Conservation (phyloP, 2,329 filamentous ascomycete species). For the Colletotrichum eremochloae region DNA sequence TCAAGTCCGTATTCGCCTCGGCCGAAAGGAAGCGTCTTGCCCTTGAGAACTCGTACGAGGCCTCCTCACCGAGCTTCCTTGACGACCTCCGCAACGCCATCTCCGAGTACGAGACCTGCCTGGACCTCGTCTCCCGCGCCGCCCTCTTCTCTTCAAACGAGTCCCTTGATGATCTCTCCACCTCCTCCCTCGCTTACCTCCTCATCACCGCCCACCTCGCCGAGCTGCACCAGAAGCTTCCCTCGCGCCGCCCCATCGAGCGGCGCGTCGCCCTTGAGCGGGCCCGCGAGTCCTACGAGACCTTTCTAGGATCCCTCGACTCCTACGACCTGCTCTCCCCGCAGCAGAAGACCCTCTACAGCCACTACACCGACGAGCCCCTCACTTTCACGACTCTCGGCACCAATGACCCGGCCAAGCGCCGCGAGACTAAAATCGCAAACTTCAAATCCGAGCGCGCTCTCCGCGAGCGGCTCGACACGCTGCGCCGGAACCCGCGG, state of each 20-base stretch:
- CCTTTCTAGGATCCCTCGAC: slow-evolving; percentile 82
- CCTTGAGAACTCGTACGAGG: slow-evolving; percentile 75
- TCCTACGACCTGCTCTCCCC: slow-evolving; percentile 79
- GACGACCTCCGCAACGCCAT: slow-evolving; percentile 77
- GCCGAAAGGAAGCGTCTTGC: slow-evolving; percentile 65
- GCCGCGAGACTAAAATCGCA: slow-evolving; percentile 86
- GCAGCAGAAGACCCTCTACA: slow-evolving; percentile 76
- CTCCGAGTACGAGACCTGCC: slow-evolving; percentile 79
- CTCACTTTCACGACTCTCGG: slow-evolving; percentile 79
- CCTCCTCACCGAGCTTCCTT: slow-evolving; percentile 73
- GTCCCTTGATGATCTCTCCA: slow-evolving; percentile 85
- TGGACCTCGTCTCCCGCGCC: slow-evolving; percentile 75
- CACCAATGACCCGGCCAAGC: slow-evolving; percentile 68
- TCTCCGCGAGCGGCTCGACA: slow-evolving; percentile 84
- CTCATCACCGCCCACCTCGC: slow-evolving; percentile 83
- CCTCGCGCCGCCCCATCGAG: slow-evolving; percentile 63
- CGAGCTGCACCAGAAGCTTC: slow-evolving; percentile 80
- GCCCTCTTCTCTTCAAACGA: slow-evolving; percentile 95
- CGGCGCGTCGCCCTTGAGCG: slow-evolving; percentile 73
- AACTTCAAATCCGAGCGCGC: slow-evolving; percentile 89
- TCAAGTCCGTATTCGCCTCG: slow-evolving; percentile 63
- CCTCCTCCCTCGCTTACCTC: slow-evolving; percentile 88
- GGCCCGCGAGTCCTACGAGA: slow-evolving; percentile 80
- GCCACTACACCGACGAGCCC: slow-evolving; percentile 79
- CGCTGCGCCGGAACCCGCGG: slow-evolving; percentile 58